Evolutionary conservation across 768 basidiomycete species (phyloP).

Genomic region (Lactarius hengduanensis): DNA sequence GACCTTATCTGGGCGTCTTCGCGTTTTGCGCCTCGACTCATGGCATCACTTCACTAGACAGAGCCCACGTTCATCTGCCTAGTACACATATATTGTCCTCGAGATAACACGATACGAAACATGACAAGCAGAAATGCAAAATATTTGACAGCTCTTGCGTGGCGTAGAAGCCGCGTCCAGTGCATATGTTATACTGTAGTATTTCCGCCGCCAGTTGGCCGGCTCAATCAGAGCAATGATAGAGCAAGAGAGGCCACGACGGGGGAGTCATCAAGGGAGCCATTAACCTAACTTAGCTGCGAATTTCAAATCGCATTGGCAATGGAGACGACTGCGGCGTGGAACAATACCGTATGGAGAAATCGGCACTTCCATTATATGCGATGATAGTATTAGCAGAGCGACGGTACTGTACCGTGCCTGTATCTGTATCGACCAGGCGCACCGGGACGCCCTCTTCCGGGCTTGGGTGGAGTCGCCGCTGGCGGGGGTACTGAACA

Average conservation of each 20-base stretch:
- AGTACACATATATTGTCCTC: background rate
- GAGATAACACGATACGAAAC: background rate
- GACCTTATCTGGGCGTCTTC: background rate
- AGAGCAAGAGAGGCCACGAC: background rate
- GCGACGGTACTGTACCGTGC: too few species aligned
- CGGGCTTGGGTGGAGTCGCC: too few species aligned
- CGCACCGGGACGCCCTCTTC: background rate
- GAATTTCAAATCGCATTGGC: background rate
- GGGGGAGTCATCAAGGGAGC: background rate
- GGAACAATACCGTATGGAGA: too few species aligned
- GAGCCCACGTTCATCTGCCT: background rate
- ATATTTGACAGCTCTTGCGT: too few species aligned
- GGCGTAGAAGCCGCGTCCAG: too few species aligned
- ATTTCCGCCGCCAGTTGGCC: too few species aligned
- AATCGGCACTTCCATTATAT: too few species aligned
- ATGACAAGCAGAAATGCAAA: background rate
- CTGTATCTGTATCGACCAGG: background rate
- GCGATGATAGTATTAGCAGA: too few species aligned
- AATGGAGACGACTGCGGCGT: background rate
- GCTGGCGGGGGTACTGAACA: too few species aligned
- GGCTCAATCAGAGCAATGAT: background rate
- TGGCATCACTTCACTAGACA: background rate
- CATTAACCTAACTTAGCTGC: background rate
- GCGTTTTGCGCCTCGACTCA: background rate
- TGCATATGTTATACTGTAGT: background rate